These are phyloP conservation scores for Rhodosporidiobolus odoratus DNA, from an alignment of 768 basidiomycete genomes.

Conservation along the genomic window DNA sequence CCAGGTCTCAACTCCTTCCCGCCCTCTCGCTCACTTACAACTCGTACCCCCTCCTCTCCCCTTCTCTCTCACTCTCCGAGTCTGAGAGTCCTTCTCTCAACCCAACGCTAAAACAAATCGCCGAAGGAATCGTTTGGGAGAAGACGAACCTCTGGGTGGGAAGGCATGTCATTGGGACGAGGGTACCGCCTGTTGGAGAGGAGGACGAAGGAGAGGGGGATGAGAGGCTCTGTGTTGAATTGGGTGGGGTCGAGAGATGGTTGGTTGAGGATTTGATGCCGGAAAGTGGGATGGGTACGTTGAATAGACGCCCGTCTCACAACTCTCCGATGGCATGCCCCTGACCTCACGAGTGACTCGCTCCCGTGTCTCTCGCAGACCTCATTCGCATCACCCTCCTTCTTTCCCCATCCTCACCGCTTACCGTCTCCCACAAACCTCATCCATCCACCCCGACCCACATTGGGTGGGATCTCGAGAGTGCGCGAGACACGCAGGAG, in stretches of 20 bases:
- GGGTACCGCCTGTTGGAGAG: not conserved
- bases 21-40: not conserved
- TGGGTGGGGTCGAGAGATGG: not conserved
- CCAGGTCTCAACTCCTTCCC: not conserved
- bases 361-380: not conserved
- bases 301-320: not conserved
- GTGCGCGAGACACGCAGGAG: not conserved
- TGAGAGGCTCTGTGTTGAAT: not conserved
- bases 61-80: not conserved
- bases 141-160: not conserved
- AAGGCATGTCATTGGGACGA: not conserved
- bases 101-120: not conserved
- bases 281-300: not conserved
- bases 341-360: not conserved
- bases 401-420: not conserved
- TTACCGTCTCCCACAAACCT: not conserved
- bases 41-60: not conserved
- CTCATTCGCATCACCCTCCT: not conserved
- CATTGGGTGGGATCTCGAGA: not conserved
- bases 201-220: not conserved
- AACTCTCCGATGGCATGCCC: not conserved
- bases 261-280: not conserved
- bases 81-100: not conserved
- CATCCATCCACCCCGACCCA: not conserved
- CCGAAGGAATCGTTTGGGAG: not conserved